These are phyloP conservation scores for Penicillium robsamsonii DNA, from an alignment of 495 filamentous ascomycete genomes.

Conservation along the genomic window DNA sequence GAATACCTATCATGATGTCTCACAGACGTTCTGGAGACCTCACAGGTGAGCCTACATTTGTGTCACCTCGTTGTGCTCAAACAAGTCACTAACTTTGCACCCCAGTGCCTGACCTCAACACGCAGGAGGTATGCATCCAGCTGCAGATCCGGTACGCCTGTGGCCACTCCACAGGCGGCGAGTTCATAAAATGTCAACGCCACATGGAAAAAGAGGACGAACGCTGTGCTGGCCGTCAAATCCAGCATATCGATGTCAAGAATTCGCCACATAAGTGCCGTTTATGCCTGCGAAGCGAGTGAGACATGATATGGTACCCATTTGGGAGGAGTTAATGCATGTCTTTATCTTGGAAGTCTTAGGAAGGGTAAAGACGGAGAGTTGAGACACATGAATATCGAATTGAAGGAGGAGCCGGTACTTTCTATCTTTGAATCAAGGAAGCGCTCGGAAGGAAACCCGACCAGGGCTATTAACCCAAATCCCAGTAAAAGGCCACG, in stretches of 20 bases:
- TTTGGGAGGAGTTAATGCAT: not conserved
- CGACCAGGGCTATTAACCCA: not conserved
- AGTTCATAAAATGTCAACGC: slow-evolving; percentile 22
- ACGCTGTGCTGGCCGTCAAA: slow-evolving; percentile 12
- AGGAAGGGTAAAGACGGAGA: not conserved
- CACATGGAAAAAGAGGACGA: slow-evolving; percentile 21
- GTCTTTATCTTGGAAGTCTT: not conserved
- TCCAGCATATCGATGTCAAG: slow-evolving; percentile 17
- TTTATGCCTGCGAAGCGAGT: slow-evolving; percentile 14
- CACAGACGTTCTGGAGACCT: not conserved
- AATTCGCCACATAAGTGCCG: slow-evolving; percentile 24
- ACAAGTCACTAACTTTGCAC: not conserved
- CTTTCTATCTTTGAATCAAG: not conserved
- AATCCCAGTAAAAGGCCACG: not conserved
- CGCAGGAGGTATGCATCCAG: slow-evolving; percentile 14
- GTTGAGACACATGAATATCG: not conserved
- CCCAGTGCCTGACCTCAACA: slow-evolving; percentile 1
- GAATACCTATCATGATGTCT: not conserved
- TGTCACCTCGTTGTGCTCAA: not conserved
- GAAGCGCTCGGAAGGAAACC: not conserved
- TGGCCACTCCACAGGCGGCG: slow-evolving; percentile 19
- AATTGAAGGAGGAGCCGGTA: not conserved
- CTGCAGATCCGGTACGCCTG: slow-evolving; percentile 23
- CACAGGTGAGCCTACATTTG: not conserved
- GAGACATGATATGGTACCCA: not conserved